Evolutionary conservation across 2,329 filamentous ascomycete species (phyloP).

Genomic region (Sporothrix pallida): DNA sequence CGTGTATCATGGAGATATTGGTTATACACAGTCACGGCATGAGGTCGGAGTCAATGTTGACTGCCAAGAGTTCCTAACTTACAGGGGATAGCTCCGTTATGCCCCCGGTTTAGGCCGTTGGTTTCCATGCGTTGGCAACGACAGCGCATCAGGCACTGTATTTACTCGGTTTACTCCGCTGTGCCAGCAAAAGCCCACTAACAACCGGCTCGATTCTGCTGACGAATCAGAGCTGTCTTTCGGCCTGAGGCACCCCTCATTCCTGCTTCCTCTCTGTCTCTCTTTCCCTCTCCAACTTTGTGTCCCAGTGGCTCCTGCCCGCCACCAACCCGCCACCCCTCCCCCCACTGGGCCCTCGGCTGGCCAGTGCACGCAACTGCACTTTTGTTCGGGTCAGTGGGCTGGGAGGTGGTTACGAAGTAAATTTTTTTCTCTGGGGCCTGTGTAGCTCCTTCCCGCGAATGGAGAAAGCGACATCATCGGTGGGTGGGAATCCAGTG

Average conservation of each 20-base stretch:
- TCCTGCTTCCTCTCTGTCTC: neutral
- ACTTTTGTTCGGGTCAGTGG: slow-evolving; percentile 16
- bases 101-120: neutral
- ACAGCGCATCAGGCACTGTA: neutral
- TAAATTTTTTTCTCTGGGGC: slow-evolving; percentile 32
- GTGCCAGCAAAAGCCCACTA: slow-evolving; percentile 7
- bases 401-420: slow-evolving; percentile 9
- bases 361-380: slow-evolving; percentile 15
- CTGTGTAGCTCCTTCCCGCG: slow-evolving; percentile 38
- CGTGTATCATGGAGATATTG: too few species aligned
- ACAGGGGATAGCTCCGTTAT: neutral
- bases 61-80: neutral
- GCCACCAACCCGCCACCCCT: slow-evolving; percentile 22
- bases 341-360: neutral
- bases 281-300: neutral
- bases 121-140: neutral
- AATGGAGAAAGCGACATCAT: slow-evolving; percentile 37
- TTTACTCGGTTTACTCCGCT: neutral
- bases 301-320: neutral
- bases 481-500: slow-evolving; percentile 34
- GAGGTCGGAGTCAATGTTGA: slow-evolving; percentile 1
- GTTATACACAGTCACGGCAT: neutral
- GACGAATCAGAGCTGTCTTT: slow-evolving; percentile 34
- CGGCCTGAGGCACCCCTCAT: slow-evolving; percentile 35
- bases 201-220: slow-evolving; percentile 18